These are phyloP conservation scores for Pyrus bretschneideri DNA, from an alignment of 306 rosid genomes.

Conservation along the genomic window DNA sequence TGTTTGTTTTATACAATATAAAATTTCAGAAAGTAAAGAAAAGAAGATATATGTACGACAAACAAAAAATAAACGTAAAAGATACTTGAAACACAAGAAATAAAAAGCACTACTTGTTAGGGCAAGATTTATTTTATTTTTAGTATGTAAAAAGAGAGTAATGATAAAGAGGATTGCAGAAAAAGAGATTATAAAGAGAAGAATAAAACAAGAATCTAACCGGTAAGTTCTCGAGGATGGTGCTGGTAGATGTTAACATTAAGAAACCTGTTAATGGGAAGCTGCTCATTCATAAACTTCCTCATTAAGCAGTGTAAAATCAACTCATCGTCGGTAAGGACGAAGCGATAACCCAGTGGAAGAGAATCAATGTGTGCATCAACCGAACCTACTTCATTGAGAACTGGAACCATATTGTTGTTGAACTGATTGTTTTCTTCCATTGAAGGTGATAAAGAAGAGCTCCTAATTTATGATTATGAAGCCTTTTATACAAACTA, in stretches of 20 bases:
- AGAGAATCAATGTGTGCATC: not conserved
- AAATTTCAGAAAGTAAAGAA: not conserved
- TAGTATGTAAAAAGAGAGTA: not conserved
- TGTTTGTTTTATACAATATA: not conserved
- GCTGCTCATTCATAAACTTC: not conserved
- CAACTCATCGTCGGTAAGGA: not conserved
- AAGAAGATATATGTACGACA: not conserved
- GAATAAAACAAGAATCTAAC: not conserved
- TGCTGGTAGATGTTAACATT: not conserved
- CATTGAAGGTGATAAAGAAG: not conserved
- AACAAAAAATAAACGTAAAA: not conserved
- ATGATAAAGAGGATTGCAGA: not conserved
- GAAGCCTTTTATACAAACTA: not conserved
- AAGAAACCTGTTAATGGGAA: not conserved
- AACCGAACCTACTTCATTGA: not conserved
- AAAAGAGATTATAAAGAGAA: not conserved
- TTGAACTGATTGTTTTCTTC: not conserved
- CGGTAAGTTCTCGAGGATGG: not conserved
- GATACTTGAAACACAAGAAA: not conserved
- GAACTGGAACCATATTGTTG: not conserved
- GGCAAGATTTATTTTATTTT: not conserved
- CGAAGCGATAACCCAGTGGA: not conserved
- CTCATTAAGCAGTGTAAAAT: not conserved
- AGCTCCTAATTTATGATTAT: not conserved
- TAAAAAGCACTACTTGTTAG: not conserved